Conservation (phyloP, 257 asterid species). For the Marsdenia floribunda region DNA sequence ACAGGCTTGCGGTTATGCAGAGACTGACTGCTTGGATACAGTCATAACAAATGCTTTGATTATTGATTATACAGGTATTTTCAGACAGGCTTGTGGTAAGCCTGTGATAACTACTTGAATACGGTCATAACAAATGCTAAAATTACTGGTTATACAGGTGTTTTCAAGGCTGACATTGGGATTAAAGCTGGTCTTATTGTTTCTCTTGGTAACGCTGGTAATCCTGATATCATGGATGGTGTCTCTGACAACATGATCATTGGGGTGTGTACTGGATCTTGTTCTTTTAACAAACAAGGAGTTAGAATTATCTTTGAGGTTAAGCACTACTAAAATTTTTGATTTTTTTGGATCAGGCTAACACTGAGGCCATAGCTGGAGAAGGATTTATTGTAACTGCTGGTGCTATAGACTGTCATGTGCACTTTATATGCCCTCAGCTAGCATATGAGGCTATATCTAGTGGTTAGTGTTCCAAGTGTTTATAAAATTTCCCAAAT, state of each 20-base stretch:
- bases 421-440: constrained; percentile 97
- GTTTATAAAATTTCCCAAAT: background rate
- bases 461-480: constrained; percentile 60
- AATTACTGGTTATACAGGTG: constrained; percentile 74
- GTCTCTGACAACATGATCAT: constrained; percentile 44
- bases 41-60: constrained; percentile 90
- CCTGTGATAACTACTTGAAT: constrained; percentile 49
- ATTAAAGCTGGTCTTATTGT: constrained; percentile 67
- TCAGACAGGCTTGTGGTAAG: constrained; percentile 66
- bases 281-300: constrained; percentile 4
- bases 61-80: constrained; percentile 78
- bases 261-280: constrained; percentile 58
- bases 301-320: constrained; percentile 7
- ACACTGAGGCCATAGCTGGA: constrained; percentile 92
- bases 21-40: constrained; percentile 63
- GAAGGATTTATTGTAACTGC: constrained; percentile 96
- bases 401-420: constrained; percentile 96
- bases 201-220: constrained; percentile 83
- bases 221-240: constrained; percentile 75
- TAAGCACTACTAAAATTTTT: constrained; percentile 11
- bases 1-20: constrained; percentile 67
- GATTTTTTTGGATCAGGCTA: constrained; percentile 44
- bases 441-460: constrained; percentile 85
- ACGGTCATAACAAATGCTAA: constrained; percentile 89
- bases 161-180: constrained; percentile 93